These are phyloP conservation scores for Xylaria sp. DNA, from an alignment of 2,329 filamentous ascomycete genomes.

Conservation along the genomic window DNA sequence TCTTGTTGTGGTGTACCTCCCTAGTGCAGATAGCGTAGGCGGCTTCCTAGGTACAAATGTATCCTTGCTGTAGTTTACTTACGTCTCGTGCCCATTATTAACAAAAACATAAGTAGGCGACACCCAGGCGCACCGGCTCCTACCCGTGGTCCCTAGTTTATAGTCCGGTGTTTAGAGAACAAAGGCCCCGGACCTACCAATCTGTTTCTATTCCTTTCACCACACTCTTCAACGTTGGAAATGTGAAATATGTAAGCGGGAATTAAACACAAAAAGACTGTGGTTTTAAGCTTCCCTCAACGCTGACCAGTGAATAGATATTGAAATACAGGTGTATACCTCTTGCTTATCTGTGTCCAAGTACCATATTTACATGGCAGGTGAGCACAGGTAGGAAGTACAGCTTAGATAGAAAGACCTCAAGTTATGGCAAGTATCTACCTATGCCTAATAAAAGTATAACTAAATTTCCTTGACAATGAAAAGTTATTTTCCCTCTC, in stretches of 20 bases:
- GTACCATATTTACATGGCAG: not conserved
- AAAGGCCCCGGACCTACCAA: constrained; percentile 26
- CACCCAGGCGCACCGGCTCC: constrained; percentile 13
- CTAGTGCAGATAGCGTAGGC: constrained; percentile 1
- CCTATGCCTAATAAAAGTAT: no score
- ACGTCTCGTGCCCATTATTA: constrained; percentile 17
- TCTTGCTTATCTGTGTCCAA: not conserved
- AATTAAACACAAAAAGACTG: constrained; percentile 23
- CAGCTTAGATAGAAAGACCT: no score
- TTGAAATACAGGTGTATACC: not conserved
- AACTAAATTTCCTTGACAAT: not conserved
- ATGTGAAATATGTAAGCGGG: constrained; percentile 24
- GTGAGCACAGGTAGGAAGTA: no score
- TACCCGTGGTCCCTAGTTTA: not conserved
- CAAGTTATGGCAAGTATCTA: no score
- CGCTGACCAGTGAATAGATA: not conserved
- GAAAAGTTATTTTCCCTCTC: no score
- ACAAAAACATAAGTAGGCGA: constrained; percentile 18
- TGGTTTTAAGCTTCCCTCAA: constrained; percentile 26
- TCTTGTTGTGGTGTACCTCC: not conserved
- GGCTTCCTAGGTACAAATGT: not conserved
- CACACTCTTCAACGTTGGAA: constrained; percentile 21
- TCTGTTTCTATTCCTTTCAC: constrained; percentile 19
- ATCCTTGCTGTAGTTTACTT: not conserved
- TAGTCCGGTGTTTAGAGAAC: constrained; percentile 26